Evolutionary conservation across 495 filamentous ascomycete genomes (phyloP).

Genomic region (Astrocystis sublimbata): DNA sequence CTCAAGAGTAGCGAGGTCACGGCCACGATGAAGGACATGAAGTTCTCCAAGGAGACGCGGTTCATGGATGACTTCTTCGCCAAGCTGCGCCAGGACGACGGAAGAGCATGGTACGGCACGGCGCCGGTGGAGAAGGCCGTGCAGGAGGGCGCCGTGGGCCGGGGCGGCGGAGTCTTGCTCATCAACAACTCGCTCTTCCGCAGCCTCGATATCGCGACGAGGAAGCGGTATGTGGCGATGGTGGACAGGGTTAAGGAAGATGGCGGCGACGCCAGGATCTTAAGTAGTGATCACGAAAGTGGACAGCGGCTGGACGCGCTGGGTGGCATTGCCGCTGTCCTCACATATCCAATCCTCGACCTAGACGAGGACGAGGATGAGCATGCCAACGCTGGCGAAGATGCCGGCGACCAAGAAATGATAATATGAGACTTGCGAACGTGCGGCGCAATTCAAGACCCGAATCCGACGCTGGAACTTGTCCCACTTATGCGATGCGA

Average conservation of each 20-base stretch:
- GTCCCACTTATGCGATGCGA: background rate
- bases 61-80: slow-evolving; percentile 86
- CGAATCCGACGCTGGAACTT: background rate
- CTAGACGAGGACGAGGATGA: slow-evolving; percentile 67
- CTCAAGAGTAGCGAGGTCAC: slow-evolving; percentile 76
- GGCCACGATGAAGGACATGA: slow-evolving; percentile 74
- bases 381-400: slow-evolving; percentile 25
- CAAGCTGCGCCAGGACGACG: slow-evolving; percentile 80
- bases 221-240: slow-evolving; percentile 79
- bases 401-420: slow-evolving; percentile 27
- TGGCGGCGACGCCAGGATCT: slow-evolving; percentile 82
- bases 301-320: slow-evolving; percentile 81
- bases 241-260: slow-evolving; percentile 90
- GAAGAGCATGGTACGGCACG: slow-evolving; percentile 88
- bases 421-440: slow-evolving; percentile 39
- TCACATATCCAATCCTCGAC: slow-evolving; percentile 83
- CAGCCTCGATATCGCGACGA: slow-evolving; percentile 73
- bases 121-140: slow-evolving; percentile 84
- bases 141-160: slow-evolving; percentile 83
- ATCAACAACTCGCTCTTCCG: slow-evolving; percentile 86
- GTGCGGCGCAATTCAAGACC: background rate
- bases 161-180: slow-evolving; percentile 79
- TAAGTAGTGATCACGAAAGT: slow-evolving; percentile 94
- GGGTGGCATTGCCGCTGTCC: slow-evolving; percentile 84
- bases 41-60: slow-evolving; percentile 79